phyloP scores from a whole-genome alignment of 805 yeast species.

The Yarrowia alimentaria region DNA sequence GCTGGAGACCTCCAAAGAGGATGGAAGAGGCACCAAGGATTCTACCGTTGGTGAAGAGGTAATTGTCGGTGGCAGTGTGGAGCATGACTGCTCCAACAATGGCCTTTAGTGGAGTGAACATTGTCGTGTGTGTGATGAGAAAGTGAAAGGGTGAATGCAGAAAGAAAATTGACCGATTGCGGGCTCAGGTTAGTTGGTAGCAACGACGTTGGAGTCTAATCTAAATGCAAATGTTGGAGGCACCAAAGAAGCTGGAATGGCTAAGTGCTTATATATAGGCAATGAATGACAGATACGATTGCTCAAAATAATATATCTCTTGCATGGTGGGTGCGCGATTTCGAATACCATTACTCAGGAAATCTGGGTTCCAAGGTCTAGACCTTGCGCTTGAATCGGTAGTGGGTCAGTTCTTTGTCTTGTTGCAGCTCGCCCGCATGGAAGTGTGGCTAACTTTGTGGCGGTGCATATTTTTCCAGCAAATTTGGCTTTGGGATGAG shows the following conservation, averaged over 20 bases:
- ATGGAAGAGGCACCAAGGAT: slow-evolving; percentile 51
- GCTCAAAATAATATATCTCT: too few species aligned
- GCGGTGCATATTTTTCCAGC: slow-evolving; percentile 11
- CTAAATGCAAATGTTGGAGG: background rate
- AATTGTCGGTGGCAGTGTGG: slow-evolving; percentile 48
- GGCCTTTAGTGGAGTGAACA: slow-evolving; percentile 50
- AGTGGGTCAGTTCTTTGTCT: background rate
- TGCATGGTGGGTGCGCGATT: too few species aligned
- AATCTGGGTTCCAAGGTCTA: slow-evolving; percentile 8
- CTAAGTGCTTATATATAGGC: slow-evolving; percentile 1
- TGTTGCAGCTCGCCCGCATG: slow-evolving; percentile 12
- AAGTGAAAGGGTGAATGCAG: background rate
- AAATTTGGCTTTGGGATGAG: slow-evolving; percentile 11
- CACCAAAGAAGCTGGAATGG: slow-evolving; percentile 2
- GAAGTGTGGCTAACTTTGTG: slow-evolving; percentile 17
- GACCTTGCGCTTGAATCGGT: slow-evolving; percentile 1
- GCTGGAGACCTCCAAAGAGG: slow-evolving; percentile 34
- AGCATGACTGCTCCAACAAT: slow-evolving; percentile 49
- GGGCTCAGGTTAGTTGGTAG: too few species aligned
- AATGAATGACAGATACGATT: too few species aligned
- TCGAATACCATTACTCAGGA: slow-evolving; percentile 22
- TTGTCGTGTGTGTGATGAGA: slow-evolving; percentile 29
- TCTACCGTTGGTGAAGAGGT: slow-evolving; percentile 43
- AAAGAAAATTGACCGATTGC: too few species aligned
- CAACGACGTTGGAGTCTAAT: background rate